phyloP scores from a whole-genome alignment of 768 basidiomycete genomes.

The Leccinum incarnatum region DNA sequence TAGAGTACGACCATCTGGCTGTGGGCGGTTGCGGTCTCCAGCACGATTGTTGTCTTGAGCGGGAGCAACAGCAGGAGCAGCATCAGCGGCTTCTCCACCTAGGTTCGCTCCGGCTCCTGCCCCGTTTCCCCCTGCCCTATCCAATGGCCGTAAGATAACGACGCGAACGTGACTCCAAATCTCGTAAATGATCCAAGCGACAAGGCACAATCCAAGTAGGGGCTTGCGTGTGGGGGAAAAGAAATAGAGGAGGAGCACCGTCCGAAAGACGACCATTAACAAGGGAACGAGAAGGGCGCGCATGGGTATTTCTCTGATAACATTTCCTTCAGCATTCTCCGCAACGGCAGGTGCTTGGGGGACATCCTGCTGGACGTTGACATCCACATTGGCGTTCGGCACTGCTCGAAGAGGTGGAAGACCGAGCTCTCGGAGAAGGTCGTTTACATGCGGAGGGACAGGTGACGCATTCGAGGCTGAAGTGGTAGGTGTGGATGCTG shows the following conservation, averaged over 20 bases:
- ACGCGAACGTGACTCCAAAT: constrained; percentile 67
- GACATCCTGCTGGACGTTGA: constrained; percentile 15
- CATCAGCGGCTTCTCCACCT: constrained; percentile 17
- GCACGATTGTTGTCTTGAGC: constrained; percentile 15
- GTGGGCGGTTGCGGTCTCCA: constrained; percentile 16
- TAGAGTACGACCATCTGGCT: constrained; percentile 13
- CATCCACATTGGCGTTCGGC: constrained; percentile 25
- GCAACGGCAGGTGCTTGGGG: constrained; percentile 17
- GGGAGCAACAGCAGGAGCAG: constrained; percentile 25
- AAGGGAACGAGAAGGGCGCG: constrained; percentile 68
- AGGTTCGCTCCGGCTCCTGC: constrained; percentile 22
- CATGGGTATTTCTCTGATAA: constrained; percentile 55
- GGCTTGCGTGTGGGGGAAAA: constrained; percentile 74
- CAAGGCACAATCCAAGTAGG: constrained; percentile 60
- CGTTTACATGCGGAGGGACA: constrained; percentile 53
- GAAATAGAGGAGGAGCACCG: constrained; percentile 68
- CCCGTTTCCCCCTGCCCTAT: constrained; percentile 31
- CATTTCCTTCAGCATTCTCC: constrained; percentile 30
- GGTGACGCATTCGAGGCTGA: constrained; percentile 23
- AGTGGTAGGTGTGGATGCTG: constrained; percentile 23
- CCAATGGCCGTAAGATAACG: constrained; percentile 37
- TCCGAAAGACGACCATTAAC: constrained; percentile 65
- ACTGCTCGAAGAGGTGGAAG: constrained; percentile 48
- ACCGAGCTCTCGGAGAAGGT: constrained; percentile 63
- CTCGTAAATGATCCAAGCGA: constrained; percentile 73